Evolutionary conservation across 495 filamentous ascomycete genomes (phyloP), one percentile per base, ranked within the genome.

Genomic region (Aspergillus ostianus): DNA sequence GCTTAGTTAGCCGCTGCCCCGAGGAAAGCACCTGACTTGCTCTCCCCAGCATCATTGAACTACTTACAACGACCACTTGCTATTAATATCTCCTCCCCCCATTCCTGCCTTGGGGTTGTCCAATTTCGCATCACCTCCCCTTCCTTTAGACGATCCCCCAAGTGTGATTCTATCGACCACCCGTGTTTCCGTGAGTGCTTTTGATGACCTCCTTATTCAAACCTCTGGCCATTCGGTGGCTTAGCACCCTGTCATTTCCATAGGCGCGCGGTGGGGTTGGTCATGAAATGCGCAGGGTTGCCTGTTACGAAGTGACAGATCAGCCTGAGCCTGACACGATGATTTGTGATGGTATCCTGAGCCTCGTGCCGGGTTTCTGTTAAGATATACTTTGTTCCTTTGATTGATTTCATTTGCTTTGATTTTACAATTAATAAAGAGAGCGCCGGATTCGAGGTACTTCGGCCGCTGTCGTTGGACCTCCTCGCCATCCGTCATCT

Each of bases 261-360:
- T 55, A 51, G 49, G 65, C 55, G 57, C 57, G 55, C 65, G 61
- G 62, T 59, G 62, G 65, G 65, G 65, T 60, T 55, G 56, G 32
- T 51, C 47, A 55, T 21, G 49, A 51, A 17, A 44, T 19, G 56
- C 55, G 21, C 59, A 55, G 49, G 51, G 54, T 58, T 26, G 59
- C 62, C 47, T 56, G 55, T 57, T 49, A 50, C 56, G 61, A 52
- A 51, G 44, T 44, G 48, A 53, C 32, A 44, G 29, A 56, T 59
- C 53, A 57, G 53, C 47, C 57, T 48, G n/a, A 12, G 52, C 52
- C 49, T 44, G 56, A 51, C 54, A 54, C 20, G 27, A 23, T 45
- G 59, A 29, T 36, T 46, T 48, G 27, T 48, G 55, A 29, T 44
- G 13, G 36, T 53, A 0, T 48, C 46, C 20, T 19, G 17, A 45